These are phyloP conservation scores for Cercospora citrullina DNA, from an alignment of 2,329 filamentous ascomycete species.

Conservation along the genomic window DNA sequence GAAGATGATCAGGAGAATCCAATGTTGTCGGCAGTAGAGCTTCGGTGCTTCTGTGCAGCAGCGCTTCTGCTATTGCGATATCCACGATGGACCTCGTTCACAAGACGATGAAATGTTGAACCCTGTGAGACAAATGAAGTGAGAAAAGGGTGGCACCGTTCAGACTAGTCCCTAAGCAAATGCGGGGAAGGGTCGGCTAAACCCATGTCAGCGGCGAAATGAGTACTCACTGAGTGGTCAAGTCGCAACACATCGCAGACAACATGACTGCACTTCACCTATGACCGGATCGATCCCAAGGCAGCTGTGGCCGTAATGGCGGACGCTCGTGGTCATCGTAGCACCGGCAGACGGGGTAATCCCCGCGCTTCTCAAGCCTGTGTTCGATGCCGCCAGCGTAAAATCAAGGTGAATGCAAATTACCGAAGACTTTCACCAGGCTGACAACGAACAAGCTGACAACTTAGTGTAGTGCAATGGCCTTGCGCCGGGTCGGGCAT, in stretches of 20 bases:
- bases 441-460: background rate
- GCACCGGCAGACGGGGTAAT: background rate
- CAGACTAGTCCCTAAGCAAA: background rate
- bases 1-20: background rate
- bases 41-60: background rate
- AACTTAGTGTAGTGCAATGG: background rate
- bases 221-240: background rate
- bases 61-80: background rate
- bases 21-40: background rate
- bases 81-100: background rate
- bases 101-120: background rate
- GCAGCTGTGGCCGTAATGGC: background rate
- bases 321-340: background rate
- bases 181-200: background rate
- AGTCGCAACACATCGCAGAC: background rate
- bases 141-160: background rate
- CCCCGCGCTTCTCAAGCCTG: background rate
- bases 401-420: background rate
- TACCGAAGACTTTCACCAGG: background rate
- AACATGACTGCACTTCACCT: background rate
- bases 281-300: background rate
- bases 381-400: background rate
- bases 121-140: background rate
- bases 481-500: background rate
- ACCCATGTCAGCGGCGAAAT: background rate